A percentile compares a stretch with the other conserved stretches of the same genome.
These are phyloP conservation scores for Nymphaea colorata DNA, from an alignment of 164 flowering plant genomes.

Conservation along the genomic window DNA sequence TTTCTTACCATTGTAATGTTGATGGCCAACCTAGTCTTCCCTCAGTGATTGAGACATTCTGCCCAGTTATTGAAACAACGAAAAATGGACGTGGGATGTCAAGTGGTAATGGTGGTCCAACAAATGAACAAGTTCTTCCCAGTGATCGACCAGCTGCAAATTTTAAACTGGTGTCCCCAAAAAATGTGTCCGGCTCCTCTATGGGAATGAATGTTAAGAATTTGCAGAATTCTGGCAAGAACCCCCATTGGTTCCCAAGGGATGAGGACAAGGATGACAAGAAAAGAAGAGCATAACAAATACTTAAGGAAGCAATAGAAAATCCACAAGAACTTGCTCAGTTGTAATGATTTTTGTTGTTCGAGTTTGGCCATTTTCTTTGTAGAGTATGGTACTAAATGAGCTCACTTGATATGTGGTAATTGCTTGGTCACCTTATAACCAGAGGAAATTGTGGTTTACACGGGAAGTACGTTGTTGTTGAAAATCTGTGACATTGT, in stretches of 20 bases:
- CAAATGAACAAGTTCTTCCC: constrained; percentile 15
- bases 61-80: constrained; percentile 68
- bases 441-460: background rate
- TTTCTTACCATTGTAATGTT: constrained; percentile 10
- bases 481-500: background rate
- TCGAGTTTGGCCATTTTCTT: background rate
- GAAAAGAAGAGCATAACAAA: constrained; percentile 85
- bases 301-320: constrained; percentile 71
- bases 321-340: constrained; percentile 72
- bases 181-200: background rate
- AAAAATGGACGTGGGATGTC: constrained; percentile 15
- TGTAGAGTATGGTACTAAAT: background rate
- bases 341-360: constrained; percentile 39
- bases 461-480: background rate
- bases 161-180: constrained; percentile 21
- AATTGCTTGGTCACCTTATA: background rate
- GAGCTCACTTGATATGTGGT: background rate
- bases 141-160: constrained; percentile 44
- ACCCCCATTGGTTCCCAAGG: constrained; percentile 23
- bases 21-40: constrained; percentile 13
- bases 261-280: constrained; percentile 81
- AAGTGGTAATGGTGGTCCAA: background rate
- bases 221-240: background rate
- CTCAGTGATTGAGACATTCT: constrained; percentile 63
- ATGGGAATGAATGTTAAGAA: background rate